phyloP scores from a whole-genome alignment of 129 eudicot species.

The Chrysanthemum seticuspe region DNA sequence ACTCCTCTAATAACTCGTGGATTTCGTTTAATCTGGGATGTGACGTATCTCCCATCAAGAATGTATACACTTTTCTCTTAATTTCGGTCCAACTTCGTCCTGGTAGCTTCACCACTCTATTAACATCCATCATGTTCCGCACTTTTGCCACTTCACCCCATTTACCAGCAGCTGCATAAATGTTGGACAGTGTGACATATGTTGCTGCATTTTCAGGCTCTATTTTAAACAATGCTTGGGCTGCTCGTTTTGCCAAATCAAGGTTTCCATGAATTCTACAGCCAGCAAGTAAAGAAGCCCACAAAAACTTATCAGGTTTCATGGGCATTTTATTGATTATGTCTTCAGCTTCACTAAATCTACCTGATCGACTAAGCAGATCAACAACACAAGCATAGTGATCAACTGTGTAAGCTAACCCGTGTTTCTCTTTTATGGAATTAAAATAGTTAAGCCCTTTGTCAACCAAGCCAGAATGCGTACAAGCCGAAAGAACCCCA shows the following conservation, averaged over 20 bases:
- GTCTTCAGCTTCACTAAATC: conserved; percentile 62
- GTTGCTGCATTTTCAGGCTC: conserved; percentile 80
- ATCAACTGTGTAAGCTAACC: conserved; percentile 43
- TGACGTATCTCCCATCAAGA: conserved; percentile 61
- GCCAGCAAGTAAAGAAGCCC: conserved; percentile 77
- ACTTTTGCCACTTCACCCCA: conserved; percentile 60
- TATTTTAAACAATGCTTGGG: conserved; percentile 45
- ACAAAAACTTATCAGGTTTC: conserved; percentile 57
- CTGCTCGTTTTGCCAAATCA: conserved; percentile 57
- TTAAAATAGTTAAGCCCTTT: conserved; percentile 51
- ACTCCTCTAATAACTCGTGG: conserved; percentile 33
- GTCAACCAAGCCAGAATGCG: conserved; percentile 68
- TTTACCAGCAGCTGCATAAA: conserved; percentile 62
- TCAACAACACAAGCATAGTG: conserved; percentile 77
- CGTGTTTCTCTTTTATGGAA: conserved; percentile 46
- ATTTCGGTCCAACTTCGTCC: conserved; percentile 72
- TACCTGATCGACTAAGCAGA: conserved; percentile 62
- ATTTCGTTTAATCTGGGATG: conserved; percentile 51
- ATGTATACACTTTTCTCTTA: conserved; percentile 47
- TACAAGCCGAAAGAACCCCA: conserved; percentile 71
- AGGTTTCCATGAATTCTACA: conserved; percentile 62
- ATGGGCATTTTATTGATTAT: conserved; percentile 54
- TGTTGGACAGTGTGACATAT: conserved; percentile 66
- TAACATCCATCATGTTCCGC: conserved; percentile 51
- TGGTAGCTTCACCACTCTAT: conserved; percentile 51